Percentiles rank a stretch among this genome's conserved stretches.
These are phyloP conservation scores for Pseudomicrostroma phylloplanum DNA, from an alignment of 1,284 basidiomycete genomes.

Conservation along the genomic window DNA sequence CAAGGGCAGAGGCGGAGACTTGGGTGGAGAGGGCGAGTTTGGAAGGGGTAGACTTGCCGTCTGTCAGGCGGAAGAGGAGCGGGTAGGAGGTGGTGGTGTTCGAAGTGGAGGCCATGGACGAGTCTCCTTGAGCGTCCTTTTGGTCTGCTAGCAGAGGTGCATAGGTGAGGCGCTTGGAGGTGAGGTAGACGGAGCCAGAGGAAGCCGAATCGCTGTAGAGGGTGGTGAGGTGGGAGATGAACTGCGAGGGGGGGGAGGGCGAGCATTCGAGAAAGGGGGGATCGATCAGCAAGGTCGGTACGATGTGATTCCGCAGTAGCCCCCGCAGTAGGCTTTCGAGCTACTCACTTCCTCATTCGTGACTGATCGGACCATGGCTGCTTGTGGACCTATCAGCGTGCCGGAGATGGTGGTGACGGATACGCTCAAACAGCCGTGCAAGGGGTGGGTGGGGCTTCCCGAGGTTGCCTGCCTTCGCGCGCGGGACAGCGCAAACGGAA, in stretches of 20 bases:
- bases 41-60: conserved; percentile 20
- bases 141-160: conserved; percentile 11
- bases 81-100: conserved; percentile 12
- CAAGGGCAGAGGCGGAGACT: conserved; percentile 25
- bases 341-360: too few species aligned
- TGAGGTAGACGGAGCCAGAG: conserved; percentile 41
- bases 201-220: conserved; percentile 28
- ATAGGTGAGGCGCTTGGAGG: conserved; percentile 23
- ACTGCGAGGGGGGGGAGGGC: conserved; percentile 20
- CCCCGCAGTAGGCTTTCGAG: too few species aligned
- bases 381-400: too few species aligned
- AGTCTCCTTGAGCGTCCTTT: conserved; percentile 15
- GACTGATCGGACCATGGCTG: too few species aligned
- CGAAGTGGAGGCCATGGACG: conserved; percentile 18
- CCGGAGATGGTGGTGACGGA: too few species aligned
- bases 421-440: too few species aligned
- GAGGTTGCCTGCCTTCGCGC: too few species aligned
- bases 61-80: conserved; percentile 38
- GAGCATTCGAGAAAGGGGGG: too few species aligned
- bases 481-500: too few species aligned
- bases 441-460: too few species aligned
- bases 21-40: conserved; percentile 23
- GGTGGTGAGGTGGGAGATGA: conserved; percentile 29
- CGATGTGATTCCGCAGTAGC: too few species aligned
- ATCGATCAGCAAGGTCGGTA: too few species aligned